Evolutionary conservation across 352 stramenopile species (phyloP).

Genomic region (Pythium myriotylum): DNA sequence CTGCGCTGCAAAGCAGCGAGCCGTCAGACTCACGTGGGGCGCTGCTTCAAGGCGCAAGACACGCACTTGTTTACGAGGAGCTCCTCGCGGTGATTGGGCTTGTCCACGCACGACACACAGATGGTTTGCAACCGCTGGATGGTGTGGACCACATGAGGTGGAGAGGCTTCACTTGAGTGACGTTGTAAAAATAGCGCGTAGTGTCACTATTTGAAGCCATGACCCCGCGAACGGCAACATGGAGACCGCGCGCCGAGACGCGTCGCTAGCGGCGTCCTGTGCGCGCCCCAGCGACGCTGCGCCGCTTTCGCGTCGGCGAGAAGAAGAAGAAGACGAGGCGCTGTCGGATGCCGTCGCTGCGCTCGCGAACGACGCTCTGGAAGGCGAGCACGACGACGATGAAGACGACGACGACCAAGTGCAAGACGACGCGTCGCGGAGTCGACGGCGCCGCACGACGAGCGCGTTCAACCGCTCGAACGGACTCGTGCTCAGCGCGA

Average conservation of each 20-base stretch:
- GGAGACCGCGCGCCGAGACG: not conserved
- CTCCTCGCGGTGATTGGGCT: constrained; percentile 11
- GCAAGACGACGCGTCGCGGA: not conserved
- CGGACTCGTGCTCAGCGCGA: constrained; percentile 43
- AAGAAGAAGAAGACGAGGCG: constrained; percentile 1
- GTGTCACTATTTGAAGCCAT: not conserved
- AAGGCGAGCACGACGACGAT: not conserved
- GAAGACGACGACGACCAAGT: constrained; percentile 1
- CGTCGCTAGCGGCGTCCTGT: not conserved
- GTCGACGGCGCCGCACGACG: constrained; percentile 9
- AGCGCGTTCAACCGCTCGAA: constrained; percentile 26
- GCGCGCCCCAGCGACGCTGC: not conserved
- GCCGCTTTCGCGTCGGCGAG: not conserved
- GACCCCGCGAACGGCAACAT: constrained; percentile 9
- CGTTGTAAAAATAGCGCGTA: constrained; percentile 13
- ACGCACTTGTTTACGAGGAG: constrained; percentile 4
- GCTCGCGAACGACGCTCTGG: constrained; percentile 5
- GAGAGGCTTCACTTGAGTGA: not conserved
- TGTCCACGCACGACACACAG: not conserved
- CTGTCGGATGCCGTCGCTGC: constrained; percentile 1
- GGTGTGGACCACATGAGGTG: constrained; percentile 8
- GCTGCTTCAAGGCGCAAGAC: not conserved
- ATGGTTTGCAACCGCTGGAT: not conserved
- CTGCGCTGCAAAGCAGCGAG: constrained; percentile 6
- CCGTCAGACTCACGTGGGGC: constrained; percentile 27